phyloP scores from a whole-genome alignment of 2,329 filamentous ascomycete genomes.

The Acephala macrosclerotiorum region DNA sequence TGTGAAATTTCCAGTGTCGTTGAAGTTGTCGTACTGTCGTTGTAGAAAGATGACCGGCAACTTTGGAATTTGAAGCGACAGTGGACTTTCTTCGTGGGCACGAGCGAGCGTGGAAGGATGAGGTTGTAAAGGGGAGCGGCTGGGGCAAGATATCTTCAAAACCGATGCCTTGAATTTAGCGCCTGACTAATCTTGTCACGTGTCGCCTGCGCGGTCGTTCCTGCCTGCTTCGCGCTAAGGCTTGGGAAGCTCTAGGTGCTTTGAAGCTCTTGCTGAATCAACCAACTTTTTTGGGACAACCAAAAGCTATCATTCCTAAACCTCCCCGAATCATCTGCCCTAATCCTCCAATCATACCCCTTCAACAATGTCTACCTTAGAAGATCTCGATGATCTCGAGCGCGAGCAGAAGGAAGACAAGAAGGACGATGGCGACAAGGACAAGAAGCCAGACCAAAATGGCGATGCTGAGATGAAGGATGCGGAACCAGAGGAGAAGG shows the following conservation, averaged over 20 bases:
- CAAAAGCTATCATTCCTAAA: neutral
- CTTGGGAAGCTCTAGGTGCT: conserved; percentile 25
- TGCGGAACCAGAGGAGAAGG: conserved; percentile 70
- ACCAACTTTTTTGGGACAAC: neutral
- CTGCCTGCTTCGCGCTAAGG: conserved; percentile 16
- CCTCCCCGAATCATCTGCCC: conserved; percentile 5
- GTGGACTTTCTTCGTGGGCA: conserved; percentile 42
- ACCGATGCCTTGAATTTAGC: neutral
- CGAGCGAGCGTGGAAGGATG: conserved; percentile 41
- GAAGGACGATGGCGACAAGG: conserved; percentile 62
- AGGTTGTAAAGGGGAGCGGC: conserved; percentile 23
- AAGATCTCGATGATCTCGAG: conserved; percentile 80
- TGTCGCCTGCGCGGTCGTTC: neutral
- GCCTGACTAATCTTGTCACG: conserved; percentile 8
- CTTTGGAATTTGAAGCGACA: conserved; percentile 45
- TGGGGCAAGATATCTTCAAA: conserved; percentile 23
- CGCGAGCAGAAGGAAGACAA: conserved; percentile 71
- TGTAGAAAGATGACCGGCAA: conserved; percentile 46
- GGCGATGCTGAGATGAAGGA: conserved; percentile 94
- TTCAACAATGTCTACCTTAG: conserved; percentile 73
- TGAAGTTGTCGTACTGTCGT: conserved; percentile 45
- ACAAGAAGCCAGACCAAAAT: conserved; percentile 62
- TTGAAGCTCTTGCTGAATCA: conserved; percentile 21
- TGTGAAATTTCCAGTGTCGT: conserved; percentile 48
- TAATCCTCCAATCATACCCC: neutral